Base-by-base conservation (phyloP, 2,329 filamentous ascomycete genomes). In the Talaromyces sp. region DNA sequence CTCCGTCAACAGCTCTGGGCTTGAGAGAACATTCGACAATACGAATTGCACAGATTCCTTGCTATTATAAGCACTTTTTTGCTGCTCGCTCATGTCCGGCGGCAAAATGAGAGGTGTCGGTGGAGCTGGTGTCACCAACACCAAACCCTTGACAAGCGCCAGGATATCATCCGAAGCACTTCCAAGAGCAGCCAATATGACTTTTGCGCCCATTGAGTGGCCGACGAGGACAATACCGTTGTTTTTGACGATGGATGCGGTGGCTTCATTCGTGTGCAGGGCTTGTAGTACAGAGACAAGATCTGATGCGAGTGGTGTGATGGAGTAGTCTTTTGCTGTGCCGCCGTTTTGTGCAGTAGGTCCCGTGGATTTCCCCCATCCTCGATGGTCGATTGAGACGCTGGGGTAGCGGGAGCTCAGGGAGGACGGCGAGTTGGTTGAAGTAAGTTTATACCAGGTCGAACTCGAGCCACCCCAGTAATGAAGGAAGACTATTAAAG, bases 171-270 rank as follows among this genome's bases (percentile, higher is more conserved):
- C 4, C 0, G 59, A 17, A 0, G 65, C 56, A 2, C 4, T 10
- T 0, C 48, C 45, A 1, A 65, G 50, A 10, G 60, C 60, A 1
- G 63, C 62, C 19, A 74, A 65, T 0, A 69, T 67, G 2, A 76
- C 69, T 53, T 76, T 76, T 15, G 67, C 73, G 3, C 74, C 74
- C 74, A 76, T 76, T 0, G 72, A 75, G 61, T 75, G 70, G 2
- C 72, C 71, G 37, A 75, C 58, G 2, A 75, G 61, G 19, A 75
- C 60, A 37, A 74, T 65, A 1, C 66, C 63, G 5, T 64, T 52
- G 36, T 0, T 58, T 45, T 45, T 40, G 17, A 75, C 54, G 2
- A 70, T 61, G 2, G 55, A 51, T 13, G 66, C 60, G 7, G 67
- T 62, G 13, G 65, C 63, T 1, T 39, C 19, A 19, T 71, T 43